Base-by-base conservation (phyloP, 495 filamentous ascomycete species). In the Hypoxylon fuscum region DNA sequence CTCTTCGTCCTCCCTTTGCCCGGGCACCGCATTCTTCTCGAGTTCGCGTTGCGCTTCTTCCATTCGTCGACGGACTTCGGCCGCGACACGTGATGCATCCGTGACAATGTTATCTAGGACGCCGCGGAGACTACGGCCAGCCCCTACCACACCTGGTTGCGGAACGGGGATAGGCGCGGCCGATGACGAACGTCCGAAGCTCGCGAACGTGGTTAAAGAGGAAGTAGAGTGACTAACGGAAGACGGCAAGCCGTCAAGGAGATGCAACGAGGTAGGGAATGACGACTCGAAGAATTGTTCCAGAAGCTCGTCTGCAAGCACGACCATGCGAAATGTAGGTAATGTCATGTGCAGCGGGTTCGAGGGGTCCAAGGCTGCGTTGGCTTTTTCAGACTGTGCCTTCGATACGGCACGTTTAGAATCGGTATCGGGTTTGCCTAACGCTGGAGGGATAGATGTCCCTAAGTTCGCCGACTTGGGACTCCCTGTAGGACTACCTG, bases 311-410 rank as follows among this genome's bases (percentile, higher is more conserved):
- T 98, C 95, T 55, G 95, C 95, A 17, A 98, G 85, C 40, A 98
- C 88, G 20, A 98, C 92, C 95, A 98, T 98, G 64, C 95, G 89
- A 83, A 98, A 98, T 17, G 95, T 98, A 0, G 96, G 96, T 7
- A 98, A 86, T 6, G 96, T 98, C 70, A 98, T 97, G 73, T 96
- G 89, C 0, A 98, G 83, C 0, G 95, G 95, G 55, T 95, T 93
- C 38, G 89, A 85, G 0, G 95, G 95, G 71, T 98, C 92, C 4
- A 98, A 87, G 20, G 95, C 95, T 12, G 87, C 83, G 68, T 98
- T 98, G 21, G 93, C 92, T 15, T 81, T 79, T 64, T 82, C 82
- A 1, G 82, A 78, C 70, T 83, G 75, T n/a, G 80, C 78, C 64
- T 81, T 79, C 48, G 84, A 82, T 55, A 79, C 77, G 15, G 77